Percentiles rank a stretch among this genome's conserved stretches.
Evolutionary conservation across 2,329 filamentous ascomycete genomes (phyloP).

Genomic region (Raffaelea deltoideospora): DNA sequence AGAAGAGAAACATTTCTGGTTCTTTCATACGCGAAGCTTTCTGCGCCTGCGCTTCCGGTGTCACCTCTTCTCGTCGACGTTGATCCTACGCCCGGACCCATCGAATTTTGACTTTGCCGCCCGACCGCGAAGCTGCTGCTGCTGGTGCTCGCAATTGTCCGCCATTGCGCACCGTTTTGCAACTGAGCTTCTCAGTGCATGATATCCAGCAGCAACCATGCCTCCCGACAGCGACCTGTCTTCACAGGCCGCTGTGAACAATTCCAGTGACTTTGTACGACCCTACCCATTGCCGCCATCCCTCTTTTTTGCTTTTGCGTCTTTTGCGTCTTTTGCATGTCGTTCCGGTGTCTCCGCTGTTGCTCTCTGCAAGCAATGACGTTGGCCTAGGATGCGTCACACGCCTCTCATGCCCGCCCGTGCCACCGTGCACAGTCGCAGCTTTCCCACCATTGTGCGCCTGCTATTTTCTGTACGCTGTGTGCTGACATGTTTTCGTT

Average conservation of each 20-base stretch:
- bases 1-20: no score
- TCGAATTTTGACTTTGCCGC: no score
- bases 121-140: no score
- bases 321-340: background rate
- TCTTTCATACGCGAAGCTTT: no score
- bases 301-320: background rate
- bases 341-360: no score
- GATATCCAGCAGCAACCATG: slow-evolving; percentile 5
- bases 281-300: background rate
- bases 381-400: no score
- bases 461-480: background rate
- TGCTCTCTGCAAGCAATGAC: no score
- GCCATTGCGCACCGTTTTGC: background rate
- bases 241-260: slow-evolving; percentile 40
- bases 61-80: no score
- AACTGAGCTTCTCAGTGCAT: slow-evolving; percentile 3
- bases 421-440: background rate
- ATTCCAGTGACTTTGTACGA: slow-evolving; percentile 92
- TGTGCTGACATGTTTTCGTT: slow-evolving; percentile 7
- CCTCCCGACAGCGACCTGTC: slow-evolving; percentile 22
- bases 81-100: no score
- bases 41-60: no score
- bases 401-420: background rate
- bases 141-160: no score
- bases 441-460: background rate